These are phyloP conservation scores for Kwoniella dendrophila DNA, from an alignment of 768 basidiomycete species.

Conservation along the genomic window DNA sequence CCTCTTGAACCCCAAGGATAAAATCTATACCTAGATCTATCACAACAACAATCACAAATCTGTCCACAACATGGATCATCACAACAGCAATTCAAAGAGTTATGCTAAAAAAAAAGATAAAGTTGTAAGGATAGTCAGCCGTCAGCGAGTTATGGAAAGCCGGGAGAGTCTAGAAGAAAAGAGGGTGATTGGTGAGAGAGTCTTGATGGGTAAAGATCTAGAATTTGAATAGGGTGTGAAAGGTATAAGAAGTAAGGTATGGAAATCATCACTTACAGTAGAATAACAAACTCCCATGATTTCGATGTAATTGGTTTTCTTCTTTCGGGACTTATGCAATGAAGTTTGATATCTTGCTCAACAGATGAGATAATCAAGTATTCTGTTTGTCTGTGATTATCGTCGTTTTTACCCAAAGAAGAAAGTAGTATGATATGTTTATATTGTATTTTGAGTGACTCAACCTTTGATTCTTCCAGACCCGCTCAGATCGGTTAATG, in stretches of 20 bases:
- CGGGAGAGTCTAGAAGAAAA: neutral
- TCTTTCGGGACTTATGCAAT: no score
- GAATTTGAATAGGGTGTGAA: neutral
- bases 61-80: conserved; percentile 22
- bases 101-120: conserved; percentile 1
- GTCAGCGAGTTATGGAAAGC: neutral
- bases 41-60: conserved; percentile 20
- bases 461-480: no score
- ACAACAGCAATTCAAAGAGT: conserved; percentile 21
- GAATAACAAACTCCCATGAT: conserved; percentile 24
- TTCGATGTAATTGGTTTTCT: neutral
- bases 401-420: no score
- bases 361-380: no score
- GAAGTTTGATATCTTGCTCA: no score
- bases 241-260: neutral
- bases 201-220: neutral
- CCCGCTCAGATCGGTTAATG: no score
- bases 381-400: no score
- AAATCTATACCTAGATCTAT: conserved; percentile 18
- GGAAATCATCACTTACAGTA: conserved; percentile 12
- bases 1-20: conserved; percentile 10
- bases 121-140: neutral
- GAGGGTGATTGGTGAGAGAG: neutral
- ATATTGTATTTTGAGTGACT: no score
- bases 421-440: no score